Conservation (phyloP, 148 eudicot genomes). For the Chenopodium quinoa region DNA sequence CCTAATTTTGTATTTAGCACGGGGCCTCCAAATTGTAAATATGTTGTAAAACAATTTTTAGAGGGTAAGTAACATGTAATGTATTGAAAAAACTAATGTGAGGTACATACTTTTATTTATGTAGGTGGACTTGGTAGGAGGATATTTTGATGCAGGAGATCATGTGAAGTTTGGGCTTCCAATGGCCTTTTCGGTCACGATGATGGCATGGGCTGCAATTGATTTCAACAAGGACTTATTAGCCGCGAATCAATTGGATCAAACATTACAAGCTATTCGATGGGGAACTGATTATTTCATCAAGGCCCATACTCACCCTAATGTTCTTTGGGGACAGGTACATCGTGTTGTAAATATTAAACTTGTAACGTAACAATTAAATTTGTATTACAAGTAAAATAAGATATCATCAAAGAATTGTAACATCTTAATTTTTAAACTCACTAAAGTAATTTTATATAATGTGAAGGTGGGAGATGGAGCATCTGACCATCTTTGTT, state of each 20-base stretch:
- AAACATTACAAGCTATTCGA: conserved; percentile 58
- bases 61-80: too few species aligned
- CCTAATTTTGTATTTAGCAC: too few species aligned
- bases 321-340: conserved; percentile 83
- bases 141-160: conserved; percentile 83
- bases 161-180: conserved; percentile 83
- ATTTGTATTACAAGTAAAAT: too few species aligned
- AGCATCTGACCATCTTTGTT: conserved; percentile 48
- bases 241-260: conserved; percentile 40
- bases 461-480: conserved; percentile 38
- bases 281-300: conserved; percentile 92
- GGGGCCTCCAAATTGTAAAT: too few species aligned
- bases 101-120: neutral
- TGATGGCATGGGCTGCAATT: conserved; percentile 69
- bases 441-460: neutral
- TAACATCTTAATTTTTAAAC: neutral
- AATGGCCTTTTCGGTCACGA: conserved; percentile 73
- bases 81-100: neutral
- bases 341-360: too few species aligned
- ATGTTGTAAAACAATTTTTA: too few species aligned
- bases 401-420: neutral
- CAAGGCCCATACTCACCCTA: conserved; percentile 67
- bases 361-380: too few species aligned
- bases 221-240: conserved; percentile 48
- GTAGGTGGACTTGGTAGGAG: conserved; percentile 82